Percentiles rank a stretch among this genome's conserved stretches.
Conservation (phyloP, 225 moss, liverwort and hornwort genomes). For the Marchantia polymorpha region DNA sequence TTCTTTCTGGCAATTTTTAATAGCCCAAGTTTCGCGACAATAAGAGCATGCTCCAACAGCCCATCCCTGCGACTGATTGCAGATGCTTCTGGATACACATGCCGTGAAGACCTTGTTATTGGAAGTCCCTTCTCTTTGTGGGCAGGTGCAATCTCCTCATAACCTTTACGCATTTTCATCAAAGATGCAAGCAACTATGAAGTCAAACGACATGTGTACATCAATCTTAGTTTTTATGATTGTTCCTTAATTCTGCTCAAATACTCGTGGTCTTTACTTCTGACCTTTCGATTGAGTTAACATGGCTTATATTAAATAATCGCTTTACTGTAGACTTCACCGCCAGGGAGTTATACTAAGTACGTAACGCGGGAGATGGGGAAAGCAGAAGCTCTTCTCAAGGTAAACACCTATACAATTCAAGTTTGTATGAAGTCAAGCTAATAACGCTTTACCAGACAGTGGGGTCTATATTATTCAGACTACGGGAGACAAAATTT, state of each 20-base stretch:
- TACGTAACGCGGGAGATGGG: slow-evolving; percentile 96
- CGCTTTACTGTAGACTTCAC: slow-evolving; percentile 50
- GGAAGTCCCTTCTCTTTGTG: slow-evolving; percentile 93
- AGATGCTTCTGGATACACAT: slow-evolving; percentile 99
- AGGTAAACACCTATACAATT: slow-evolving; percentile 46
- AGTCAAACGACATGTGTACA: background rate
- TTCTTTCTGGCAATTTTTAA: background rate
- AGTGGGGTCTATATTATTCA: background rate
- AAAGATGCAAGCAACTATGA: background rate
- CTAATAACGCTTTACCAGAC: background rate
- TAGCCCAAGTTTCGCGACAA: background rate
- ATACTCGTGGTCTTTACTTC: no score
- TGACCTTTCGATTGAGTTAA: background rate
- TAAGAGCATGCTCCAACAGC: background rate
- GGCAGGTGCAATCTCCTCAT: slow-evolving; percentile 53
- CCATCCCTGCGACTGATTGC: slow-evolving; percentile 19
- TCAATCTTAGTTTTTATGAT: background rate
- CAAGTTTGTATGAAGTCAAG: background rate
- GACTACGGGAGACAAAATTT: background rate
- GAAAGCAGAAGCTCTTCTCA: slow-evolving; percentile 97
- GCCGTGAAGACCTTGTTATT: slow-evolving; percentile 92
- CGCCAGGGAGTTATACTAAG: slow-evolving; percentile 87
- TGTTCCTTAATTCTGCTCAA: background rate
- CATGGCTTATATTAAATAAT: background rate
- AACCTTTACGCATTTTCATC: background rate